phyloP scores from a whole-genome alignment of 2,329 filamentous ascomycete genomes.

The Colletotrichum euphorbiae region DNA sequence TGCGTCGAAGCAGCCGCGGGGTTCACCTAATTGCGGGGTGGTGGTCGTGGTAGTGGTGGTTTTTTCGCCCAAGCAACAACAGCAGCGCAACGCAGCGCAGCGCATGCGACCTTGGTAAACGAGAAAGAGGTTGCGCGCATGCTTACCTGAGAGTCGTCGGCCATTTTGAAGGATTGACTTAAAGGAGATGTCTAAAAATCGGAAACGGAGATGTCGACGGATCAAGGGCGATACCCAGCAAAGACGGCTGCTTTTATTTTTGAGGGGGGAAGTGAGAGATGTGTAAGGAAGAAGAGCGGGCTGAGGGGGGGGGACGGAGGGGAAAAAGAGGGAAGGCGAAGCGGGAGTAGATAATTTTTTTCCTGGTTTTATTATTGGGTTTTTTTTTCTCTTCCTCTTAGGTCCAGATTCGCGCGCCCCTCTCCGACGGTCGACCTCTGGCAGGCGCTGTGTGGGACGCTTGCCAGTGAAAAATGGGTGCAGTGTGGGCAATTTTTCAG shows the following conservation, averaged over 20 bases:
- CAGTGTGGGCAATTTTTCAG: conserved; percentile 19
- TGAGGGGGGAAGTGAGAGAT: conserved; percentile 33
- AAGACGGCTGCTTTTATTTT: conserved; percentile 37
- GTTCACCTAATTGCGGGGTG: conserved; percentile 60
- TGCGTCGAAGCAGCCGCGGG: conserved; percentile 39
- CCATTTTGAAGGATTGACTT: conserved; percentile 64
- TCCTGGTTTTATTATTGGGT: conserved; percentile 42
- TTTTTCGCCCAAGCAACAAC: conserved; percentile 45
- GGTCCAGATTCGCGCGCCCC: conserved; percentile 34
- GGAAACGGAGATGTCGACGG: conserved; percentile 43
- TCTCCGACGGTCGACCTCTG: conserved; percentile 23
- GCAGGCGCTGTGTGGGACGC: conserved; percentile 25
- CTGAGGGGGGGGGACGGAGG: conserved; percentile 38
- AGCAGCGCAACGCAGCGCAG: conserved; percentile 43
- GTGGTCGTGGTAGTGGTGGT: conserved; percentile 34
- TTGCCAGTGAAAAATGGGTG: conserved; percentile 34
- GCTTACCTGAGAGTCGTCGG: conserved; percentile 66
- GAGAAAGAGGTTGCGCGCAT: conserved; percentile 34
- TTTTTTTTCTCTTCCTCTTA: conserved; percentile 25
- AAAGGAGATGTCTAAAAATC: conserved; percentile 43
- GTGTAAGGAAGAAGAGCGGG: conserved; percentile 40
- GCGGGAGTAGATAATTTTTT: conserved; percentile 42
- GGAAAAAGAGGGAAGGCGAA: conserved; percentile 41
- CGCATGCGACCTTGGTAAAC: conserved; percentile 43
- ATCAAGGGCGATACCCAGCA: conserved; percentile 40